Base-by-base conservation (phyloP, 169 alveolate genomes). In the Eimeria tenella region DNA sequence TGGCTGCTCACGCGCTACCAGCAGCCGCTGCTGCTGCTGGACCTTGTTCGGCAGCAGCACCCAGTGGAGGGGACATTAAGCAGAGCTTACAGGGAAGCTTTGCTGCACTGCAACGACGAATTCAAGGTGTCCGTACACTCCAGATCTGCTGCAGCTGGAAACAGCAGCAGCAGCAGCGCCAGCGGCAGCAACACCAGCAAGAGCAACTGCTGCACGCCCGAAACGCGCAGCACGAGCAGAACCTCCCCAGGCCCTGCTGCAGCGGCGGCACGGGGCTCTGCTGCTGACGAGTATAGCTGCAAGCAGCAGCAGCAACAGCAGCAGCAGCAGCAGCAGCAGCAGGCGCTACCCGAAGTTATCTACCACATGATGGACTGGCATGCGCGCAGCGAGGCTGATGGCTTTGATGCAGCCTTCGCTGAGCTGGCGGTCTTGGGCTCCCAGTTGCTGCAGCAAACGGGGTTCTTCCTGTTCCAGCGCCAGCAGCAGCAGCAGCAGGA, bases 291-390 rank as follows among this genome's bases (percentile, higher is more conserved):
- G n/a, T 5, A 15, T 55, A 55, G 62, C 74, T 4, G 25, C 86
- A 62, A 13, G 4, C 55, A 71, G 53, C 86, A 49, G 42, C 86
- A 75, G 63, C 58, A 81, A 55, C 89, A 55, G 89, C 73, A 81
- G 73, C 88, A n/a, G 71, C 88, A 17, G 62, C 84, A 42, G 62
- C 84, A 74, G 74, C 89, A 81, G 89, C 73, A 81, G 55, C 74
- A 23, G 89, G 73, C 21, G 56, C 19, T 55, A 23, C 89, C 70
- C 23, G 56, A 89, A 31, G 77, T 89, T 8, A 23, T 17, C 7
- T 89, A 89, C 88, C 58, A 89, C 21, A 79, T 52, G 19, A 58
- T 89, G 79, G 94, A 89, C 25, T 89, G 94, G 94, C 94, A 89
- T 21, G 89, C 53, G 49, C 74, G 88, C 15, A 68, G 70, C 94